Percentiles rank a stretch among this genome's conserved stretches.
Evolutionary conservation across 2,329 filamentous ascomycete species (phyloP).

Genomic region (Helminthosporium solani): DNA sequence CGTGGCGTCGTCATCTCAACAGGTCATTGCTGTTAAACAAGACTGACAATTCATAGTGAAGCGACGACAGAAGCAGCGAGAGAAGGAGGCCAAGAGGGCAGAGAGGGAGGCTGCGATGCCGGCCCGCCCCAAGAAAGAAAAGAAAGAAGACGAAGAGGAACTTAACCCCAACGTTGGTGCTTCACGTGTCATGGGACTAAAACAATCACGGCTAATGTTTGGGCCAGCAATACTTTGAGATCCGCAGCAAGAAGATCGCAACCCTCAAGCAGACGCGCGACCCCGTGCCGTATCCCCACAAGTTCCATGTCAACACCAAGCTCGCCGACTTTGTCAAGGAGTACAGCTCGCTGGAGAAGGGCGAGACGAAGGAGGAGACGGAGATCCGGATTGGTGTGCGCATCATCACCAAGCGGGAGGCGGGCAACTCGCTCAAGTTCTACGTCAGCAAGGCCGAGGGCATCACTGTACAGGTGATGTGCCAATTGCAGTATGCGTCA

Average conservation of each 20-base stretch:
- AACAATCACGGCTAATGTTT: slow-evolving; percentile 13
- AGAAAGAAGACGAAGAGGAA: slow-evolving; percentile 70
- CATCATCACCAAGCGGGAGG: slow-evolving; percentile 55
- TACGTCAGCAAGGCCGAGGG: slow-evolving; percentile 64
- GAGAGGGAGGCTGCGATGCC: slow-evolving; percentile 74
- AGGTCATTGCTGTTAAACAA: neutral
- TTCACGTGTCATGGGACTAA: slow-evolving; percentile 3
- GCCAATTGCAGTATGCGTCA: slow-evolving; percentile 76
- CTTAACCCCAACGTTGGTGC: slow-evolving; percentile 68
- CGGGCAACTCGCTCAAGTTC: slow-evolving; percentile 7
- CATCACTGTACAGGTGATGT: slow-evolving; percentile 85
- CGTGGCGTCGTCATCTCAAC: no score
- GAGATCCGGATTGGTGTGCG: slow-evolving; percentile 77
- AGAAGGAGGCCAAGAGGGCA: slow-evolving; percentile 85
- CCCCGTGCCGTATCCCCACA: slow-evolving; percentile 85
- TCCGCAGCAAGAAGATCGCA: slow-evolving; percentile 80
- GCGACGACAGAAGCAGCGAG: slow-evolving; percentile 90
- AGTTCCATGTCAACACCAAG: slow-evolving; percentile 84
- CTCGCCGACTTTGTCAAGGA: slow-evolving; percentile 76
- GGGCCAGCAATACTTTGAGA: slow-evolving; percentile 86
- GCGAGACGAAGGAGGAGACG: slow-evolving; percentile 75
- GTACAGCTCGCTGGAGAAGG: slow-evolving; percentile 80
- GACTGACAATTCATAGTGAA: slow-evolving; percentile 80
- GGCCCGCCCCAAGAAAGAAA: slow-evolving; percentile 59
- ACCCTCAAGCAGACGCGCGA: slow-evolving; percentile 71